These are phyloP conservation scores for Dryas octopetala DNA, from an alignment of 306 rosid species.

Conservation along the genomic window DNA sequence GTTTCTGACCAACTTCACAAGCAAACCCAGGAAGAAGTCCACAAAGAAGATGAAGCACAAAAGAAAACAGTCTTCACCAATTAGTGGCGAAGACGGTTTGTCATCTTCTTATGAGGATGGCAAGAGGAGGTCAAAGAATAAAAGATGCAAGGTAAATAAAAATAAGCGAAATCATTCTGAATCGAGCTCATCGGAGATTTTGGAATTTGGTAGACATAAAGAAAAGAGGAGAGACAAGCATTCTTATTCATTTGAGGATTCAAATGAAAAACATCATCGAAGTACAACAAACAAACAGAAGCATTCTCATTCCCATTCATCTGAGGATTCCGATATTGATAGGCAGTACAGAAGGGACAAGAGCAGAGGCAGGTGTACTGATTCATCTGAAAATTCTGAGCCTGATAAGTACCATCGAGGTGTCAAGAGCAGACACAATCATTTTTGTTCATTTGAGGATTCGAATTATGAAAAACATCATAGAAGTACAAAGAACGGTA, in stretches of 20 bases:
- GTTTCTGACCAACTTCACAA: constrained; percentile 60
- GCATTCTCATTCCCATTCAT: constrained; percentile 17
- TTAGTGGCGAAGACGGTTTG: constrained; percentile 33
- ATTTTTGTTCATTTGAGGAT: constrained; percentile 29
- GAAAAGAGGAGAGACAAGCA: constrained; percentile 38
- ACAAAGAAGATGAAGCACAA: constrained; percentile 55
- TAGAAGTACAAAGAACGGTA: constrained; percentile 20
- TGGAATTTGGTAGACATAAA: constrained; percentile 35
- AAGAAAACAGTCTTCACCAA: constrained; percentile 25
- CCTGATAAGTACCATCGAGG: constrained; percentile 21
- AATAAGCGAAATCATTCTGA: constrained; percentile 42
- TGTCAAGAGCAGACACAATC: constrained; percentile 24
- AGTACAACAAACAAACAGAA: constrained; percentile 8
- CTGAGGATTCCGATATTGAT: constrained; percentile 23
- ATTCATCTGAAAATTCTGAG: constrained; percentile 34
- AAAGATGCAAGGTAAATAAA: constrained; percentile 40
- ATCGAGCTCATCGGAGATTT: constrained; percentile 55
- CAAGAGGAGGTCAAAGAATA: constrained; percentile 41
- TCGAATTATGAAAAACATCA: constrained; percentile 25
- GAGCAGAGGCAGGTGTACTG: constrained; percentile 19
- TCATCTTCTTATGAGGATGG: constrained; percentile 43
- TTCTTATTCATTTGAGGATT: constrained; percentile 26
- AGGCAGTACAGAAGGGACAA: constrained; percentile 24
- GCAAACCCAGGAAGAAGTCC: constrained; percentile 64
- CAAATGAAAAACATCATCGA: constrained; percentile 30